These are phyloP conservation scores for Phytophthora gonapodyides DNA, from an alignment of 352 stramenopile genomes.

Conservation along the genomic window DNA sequence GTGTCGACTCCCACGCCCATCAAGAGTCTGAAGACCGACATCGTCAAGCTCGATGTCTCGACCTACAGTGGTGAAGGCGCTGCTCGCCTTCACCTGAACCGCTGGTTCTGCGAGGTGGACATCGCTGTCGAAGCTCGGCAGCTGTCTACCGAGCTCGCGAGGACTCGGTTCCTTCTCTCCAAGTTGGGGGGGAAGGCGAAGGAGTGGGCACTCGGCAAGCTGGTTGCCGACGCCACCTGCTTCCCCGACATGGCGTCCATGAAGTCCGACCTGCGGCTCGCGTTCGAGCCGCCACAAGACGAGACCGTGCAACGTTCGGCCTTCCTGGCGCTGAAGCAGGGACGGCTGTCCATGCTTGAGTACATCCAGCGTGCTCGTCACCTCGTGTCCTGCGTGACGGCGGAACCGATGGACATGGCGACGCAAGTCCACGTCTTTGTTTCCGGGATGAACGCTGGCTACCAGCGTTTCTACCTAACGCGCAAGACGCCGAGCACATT, in stretches of 20 bases:
- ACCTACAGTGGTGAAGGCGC: slow-evolving; percentile 26
- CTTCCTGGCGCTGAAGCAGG: slow-evolving; percentile 24
- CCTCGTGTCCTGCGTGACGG: slow-evolving; percentile 23
- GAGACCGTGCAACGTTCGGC: slow-evolving; percentile 8
- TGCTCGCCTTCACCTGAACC: slow-evolving; percentile 14
- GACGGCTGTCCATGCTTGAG: slow-evolving; percentile 17
- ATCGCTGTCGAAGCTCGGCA: slow-evolving; percentile 28
- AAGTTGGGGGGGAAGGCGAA: slow-evolving; percentile 18
- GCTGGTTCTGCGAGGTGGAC: slow-evolving; percentile 29
- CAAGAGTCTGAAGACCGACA: slow-evolving; percentile 27
- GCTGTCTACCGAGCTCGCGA: slow-evolving; percentile 10
- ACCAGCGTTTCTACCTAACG: slow-evolving; percentile 28
- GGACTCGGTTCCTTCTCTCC: slow-evolving; percentile 13
- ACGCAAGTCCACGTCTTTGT: slow-evolving; percentile 35
- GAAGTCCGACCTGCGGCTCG: slow-evolving; percentile 16
- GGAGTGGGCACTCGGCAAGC: slow-evolving; percentile 19
- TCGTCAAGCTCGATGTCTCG: slow-evolving; percentile 35
- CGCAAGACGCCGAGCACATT: slow-evolving; percentile 9
- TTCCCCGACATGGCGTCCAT: slow-evolving; percentile 9
- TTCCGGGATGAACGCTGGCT: slow-evolving; percentile 18
- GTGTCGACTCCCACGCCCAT: slow-evolving; percentile 12
- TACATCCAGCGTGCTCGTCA: slow-evolving; percentile 30
- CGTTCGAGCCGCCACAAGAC: slow-evolving; percentile 29
- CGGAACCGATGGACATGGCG: slow-evolving; percentile 17
- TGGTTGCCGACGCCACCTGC: slow-evolving; percentile 12